These are phyloP conservation scores for Mortierella antarctica DNA, from an alignment of 192 early-diverging fungal genomes.

Conservation along the genomic window DNA sequence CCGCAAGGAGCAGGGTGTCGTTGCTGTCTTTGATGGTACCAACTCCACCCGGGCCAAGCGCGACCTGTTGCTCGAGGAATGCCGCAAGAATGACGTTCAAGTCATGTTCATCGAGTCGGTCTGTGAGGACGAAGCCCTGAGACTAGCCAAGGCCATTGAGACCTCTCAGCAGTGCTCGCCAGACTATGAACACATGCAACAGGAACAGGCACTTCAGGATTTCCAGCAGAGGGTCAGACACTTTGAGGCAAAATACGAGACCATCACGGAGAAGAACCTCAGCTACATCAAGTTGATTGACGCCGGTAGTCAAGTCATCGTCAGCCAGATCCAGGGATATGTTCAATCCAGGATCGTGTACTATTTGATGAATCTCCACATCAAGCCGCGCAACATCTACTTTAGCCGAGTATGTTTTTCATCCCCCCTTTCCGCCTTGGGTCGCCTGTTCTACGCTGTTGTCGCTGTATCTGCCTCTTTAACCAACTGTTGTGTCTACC, in stretches of 20 bases:
- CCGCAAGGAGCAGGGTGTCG: constrained; percentile 76
- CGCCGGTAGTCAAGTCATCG: constrained; percentile 91
- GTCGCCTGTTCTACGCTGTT: not conserved
- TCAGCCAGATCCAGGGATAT: constrained; percentile 95
- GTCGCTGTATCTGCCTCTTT: constrained; percentile 2
- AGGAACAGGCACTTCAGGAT: constrained; percentile 87
- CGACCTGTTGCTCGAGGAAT: constrained; percentile 74
- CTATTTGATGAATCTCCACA: constrained; percentile 99
- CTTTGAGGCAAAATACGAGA: constrained; percentile 91
- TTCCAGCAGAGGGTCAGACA: constrained; percentile 92
- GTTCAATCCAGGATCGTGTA: constrained; percentile 96
- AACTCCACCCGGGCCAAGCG: constrained; percentile 90
- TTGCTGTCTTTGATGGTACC: constrained; percentile 97
- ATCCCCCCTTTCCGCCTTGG: not conserved
- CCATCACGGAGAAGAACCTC: constrained; percentile 74
- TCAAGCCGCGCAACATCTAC: constrained; percentile 91
- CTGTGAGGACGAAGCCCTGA: constrained; percentile 88
- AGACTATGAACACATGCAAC: constrained; percentile 90
- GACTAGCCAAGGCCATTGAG: constrained; percentile 85
- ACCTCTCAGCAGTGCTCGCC: constrained; percentile 94
- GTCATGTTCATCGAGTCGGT: constrained; percentile 97
- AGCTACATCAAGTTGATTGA: constrained; percentile 96
- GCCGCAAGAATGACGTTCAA: constrained; percentile 77
- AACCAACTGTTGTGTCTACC: not conserved
- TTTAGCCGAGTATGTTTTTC: constrained; percentile 73